These are phyloP conservation scores for Neospora caninum DNA, from an alignment of 169 alveolate species.

Conservation along the genomic window DNA sequence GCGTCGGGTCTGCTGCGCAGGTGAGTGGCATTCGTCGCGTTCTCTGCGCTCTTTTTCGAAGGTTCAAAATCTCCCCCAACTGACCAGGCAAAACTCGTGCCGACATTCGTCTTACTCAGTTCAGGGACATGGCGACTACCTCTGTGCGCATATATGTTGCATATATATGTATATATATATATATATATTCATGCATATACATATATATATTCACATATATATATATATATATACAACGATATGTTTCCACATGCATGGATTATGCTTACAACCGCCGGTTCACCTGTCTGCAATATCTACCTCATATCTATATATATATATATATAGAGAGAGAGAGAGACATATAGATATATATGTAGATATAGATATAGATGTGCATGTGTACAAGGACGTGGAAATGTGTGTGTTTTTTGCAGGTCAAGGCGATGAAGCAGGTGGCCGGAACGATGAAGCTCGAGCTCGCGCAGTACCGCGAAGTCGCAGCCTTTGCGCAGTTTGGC, in stretches of 20 bases:
- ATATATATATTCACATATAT: not conserved
- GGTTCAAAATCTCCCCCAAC: no score
- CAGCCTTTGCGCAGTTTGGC: conserved; percentile 97
- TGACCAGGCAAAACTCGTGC: no score
- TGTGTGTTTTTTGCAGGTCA: not conserved
- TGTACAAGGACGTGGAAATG: not conserved
- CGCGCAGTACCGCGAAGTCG: conserved; percentile 97
- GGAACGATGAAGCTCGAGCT: conserved; percentile 95
- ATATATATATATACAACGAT: not conserved
- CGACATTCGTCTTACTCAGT: no score
- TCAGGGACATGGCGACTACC: no score
- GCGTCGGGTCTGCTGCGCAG: conserved; percentile 98
- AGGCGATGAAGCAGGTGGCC: conserved; percentile 82
- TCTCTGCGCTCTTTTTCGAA: not conserved
- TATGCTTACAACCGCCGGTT: no score
- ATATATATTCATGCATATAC: not conserved
- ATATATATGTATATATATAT: not conserved
- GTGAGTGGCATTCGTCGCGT: conserved; percentile 76
- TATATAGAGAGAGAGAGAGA: no score
- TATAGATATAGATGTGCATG: not conserved
- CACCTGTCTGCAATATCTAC: no score
- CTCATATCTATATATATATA: not conserved
- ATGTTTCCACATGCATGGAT: no score
- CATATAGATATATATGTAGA: not conserved
- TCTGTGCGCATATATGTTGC: no score